A percentile compares a stretch with the other conserved stretches of the same genome.
phyloP scores from a whole-genome alignment of 2,329 filamentous ascomycete species.

The Clarireedia monteithiana region DNA sequence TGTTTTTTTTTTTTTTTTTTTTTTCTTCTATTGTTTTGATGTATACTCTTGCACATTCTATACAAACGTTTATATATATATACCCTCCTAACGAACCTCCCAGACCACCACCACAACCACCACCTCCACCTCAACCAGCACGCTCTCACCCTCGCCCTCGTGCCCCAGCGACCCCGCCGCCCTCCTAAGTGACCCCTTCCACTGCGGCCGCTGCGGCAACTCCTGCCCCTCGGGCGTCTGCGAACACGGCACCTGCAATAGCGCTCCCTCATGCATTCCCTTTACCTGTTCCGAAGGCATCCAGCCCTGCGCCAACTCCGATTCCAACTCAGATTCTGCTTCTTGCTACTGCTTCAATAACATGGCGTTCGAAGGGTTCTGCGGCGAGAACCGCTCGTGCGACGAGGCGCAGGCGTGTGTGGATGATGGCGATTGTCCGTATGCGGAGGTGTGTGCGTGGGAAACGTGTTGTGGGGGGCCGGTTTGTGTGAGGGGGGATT shows the following conservation, averaged over 20 bases:
- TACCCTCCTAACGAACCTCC: not conserved
- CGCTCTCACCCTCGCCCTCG: not conserved
- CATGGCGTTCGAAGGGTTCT: not conserved
- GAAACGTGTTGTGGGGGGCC: constrained; percentile 5
- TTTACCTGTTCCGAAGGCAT: constrained; percentile 1
- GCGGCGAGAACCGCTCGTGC: not conserved
- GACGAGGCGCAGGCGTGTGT: not conserved
- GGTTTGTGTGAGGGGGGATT: constrained; percentile 7
- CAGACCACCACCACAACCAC: constrained; percentile 2
- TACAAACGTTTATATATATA: too few relatives aligned
- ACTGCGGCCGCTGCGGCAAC: constrained; percentile 4
- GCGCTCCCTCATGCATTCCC: not conserved
- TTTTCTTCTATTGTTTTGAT: not conserved
- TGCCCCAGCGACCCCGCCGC: not conserved
- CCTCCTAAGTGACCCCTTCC: not conserved
- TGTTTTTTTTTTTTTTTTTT: not conserved
- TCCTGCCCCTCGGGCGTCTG: constrained; percentile 5
- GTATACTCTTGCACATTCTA: too few relatives aligned
- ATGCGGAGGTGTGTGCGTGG: constrained; percentile 6
- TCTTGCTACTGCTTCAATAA: constrained; percentile 7
- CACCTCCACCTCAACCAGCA: constrained; percentile 1
- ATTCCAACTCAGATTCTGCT: not conserved
- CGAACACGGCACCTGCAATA: constrained; percentile 6
- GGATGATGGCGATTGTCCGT: constrained; percentile 5
- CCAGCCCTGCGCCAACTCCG: not conserved